Evolutionary conservation across 495 filamentous ascomycete species (phyloP).

Genomic region (Thozetella sp.): DNA sequence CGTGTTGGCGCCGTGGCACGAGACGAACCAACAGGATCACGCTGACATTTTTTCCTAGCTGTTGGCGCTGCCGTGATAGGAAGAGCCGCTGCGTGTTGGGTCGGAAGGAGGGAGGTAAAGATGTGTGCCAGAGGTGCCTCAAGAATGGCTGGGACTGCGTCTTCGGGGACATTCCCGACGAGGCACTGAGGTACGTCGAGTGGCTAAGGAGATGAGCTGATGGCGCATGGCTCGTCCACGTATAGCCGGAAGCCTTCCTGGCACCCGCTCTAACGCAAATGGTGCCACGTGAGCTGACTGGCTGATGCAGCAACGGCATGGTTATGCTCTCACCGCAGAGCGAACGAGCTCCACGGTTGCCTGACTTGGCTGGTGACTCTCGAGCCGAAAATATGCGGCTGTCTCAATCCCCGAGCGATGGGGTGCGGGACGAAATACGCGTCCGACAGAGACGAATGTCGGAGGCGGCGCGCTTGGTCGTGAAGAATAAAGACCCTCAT

Average conservation of each 20-base stretch:
- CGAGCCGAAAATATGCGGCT: neutral
- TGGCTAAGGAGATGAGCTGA: neutral
- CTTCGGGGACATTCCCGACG: constrained; percentile 1
- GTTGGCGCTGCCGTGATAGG: constrained; percentile 2
- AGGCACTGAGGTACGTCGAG: neutral
- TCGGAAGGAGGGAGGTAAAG: neutral
- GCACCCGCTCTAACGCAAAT: neutral
- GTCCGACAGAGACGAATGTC: neutral
- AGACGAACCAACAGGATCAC: no score
- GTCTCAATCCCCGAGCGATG: neutral
- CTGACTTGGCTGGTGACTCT: neutral
- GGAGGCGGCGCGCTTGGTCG: neutral
- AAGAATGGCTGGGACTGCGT: constrained; percentile 2
- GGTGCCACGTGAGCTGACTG: no score
- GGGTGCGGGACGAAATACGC: neutral
- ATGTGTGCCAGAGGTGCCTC: constrained; percentile 4
- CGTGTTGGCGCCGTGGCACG: no score
- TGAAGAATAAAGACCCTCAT: constrained; percentile 2
- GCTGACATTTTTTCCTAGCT: no score
- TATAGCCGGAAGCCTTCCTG: neutral
- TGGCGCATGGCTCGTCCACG: neutral
- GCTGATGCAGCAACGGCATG: neutral
- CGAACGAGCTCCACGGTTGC: neutral
- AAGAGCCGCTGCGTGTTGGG: constrained; percentile 2
- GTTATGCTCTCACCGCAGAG: neutral